phyloP scores from a whole-genome alignment of 2,329 filamentous ascomycete genomes.

The Daldinia eschscholtzii region DNA sequence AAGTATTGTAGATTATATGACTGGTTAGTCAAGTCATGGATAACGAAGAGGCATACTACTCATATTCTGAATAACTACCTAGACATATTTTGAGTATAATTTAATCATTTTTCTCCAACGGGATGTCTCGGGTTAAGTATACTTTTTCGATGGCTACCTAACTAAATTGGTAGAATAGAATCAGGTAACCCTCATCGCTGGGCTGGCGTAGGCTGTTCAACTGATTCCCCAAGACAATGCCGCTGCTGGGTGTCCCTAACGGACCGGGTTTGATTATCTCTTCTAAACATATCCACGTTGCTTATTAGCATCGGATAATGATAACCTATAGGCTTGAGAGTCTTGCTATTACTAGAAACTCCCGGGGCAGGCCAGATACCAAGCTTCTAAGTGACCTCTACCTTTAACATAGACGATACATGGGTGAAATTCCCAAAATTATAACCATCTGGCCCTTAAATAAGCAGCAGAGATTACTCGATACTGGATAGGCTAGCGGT shows the following conservation, averaged over 20 bases:
- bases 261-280: not conserved
- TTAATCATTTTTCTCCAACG: not conserved
- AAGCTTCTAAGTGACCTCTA: not conserved
- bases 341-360: not conserved
- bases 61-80: not conserved
- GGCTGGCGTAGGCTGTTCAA: not conserved
- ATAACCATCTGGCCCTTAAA: not conserved
- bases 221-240: not conserved
- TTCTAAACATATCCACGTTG: not conserved
- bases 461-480: not conserved
- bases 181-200: not conserved
- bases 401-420: not conserved
- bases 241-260: not conserved
- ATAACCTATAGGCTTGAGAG: not conserved
- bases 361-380: not conserved
- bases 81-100: too few relatives aligned
- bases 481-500: slow-evolving; percentile 17
- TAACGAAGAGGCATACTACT: not conserved
- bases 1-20: not conserved
- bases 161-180: not conserved
- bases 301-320: not conserved
- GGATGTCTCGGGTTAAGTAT: not conserved
- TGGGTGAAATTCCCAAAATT: not conserved
- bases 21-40: not conserved
- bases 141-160: not conserved